Percentiles rank a stretch among this genome's conserved stretches.
These are phyloP conservation scores for Henckelia pumila DNA, from an alignment of 257 asterid genomes.

Conservation along the genomic window DNA sequence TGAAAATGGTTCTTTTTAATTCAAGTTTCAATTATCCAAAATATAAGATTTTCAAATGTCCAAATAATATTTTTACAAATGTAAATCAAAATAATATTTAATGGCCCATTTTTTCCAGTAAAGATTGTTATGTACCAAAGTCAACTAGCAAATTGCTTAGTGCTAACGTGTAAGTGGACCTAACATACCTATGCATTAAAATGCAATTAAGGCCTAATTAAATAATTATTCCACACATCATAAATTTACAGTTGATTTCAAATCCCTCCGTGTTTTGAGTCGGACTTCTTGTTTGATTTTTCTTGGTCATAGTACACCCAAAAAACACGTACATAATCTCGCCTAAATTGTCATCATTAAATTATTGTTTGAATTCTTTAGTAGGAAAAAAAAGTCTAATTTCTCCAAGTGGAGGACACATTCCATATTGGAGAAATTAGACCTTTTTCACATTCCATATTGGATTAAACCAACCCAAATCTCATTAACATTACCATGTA, in stretches of 20 bases:
- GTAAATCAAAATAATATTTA: no score
- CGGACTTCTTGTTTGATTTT: background rate
- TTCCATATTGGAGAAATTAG: background rate
- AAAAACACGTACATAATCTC: background rate
- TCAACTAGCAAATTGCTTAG: constrained; percentile 24
- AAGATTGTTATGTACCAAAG: constrained; percentile 12
- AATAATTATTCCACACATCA: background rate
- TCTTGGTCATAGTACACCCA: background rate
- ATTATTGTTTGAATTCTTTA: background rate
- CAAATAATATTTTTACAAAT: background rate
- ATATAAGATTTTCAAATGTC: background rate
- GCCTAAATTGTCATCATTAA: background rate
- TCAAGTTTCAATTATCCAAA: background rate
- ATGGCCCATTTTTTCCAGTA: background rate
- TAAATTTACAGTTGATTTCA: background rate
- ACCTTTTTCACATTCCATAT: background rate
- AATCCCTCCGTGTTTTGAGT: no score
- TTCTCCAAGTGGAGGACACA: background rate
- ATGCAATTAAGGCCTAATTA: background rate
- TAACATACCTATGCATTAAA: background rate
- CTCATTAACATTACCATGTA: background rate
- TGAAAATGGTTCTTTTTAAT: no score
- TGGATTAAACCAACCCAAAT: background rate
- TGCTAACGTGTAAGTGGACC: background rate
- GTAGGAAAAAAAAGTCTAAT: background rate